Base-by-base conservation (phyloP, 805 yeast genomes). In the Kodamaea hsintzibuensis region DNA sequence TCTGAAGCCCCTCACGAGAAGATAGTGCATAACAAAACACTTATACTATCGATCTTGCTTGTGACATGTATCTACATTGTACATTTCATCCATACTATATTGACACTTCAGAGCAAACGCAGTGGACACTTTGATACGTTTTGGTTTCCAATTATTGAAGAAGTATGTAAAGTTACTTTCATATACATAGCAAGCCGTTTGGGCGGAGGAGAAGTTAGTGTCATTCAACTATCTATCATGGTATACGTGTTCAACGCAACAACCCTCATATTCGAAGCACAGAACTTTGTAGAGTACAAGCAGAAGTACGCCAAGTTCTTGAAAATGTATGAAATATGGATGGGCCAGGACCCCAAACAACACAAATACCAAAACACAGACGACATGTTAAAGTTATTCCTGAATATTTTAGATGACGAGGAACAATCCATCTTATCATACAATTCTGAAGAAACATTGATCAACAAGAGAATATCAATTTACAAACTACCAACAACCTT, bases 401-500 rank as follows among this genome's bases (percentile, higher is more conserved):
- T 50, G 42, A 52, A 48, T 43, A 50, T 60, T 2, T 22, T 55
- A 3, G 46, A 50, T 14, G 56, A 49, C 1, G 47, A 50, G 2
- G 47, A 53, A 13, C 52, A 49, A 17, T 63, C 64, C 8, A 40
- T 61, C 17, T 49, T 47, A 14, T 57, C 64, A 14, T 52, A 42
- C 19, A 54, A 55, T 33, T 61, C 67, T 1, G 62, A 56, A 10
- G 60, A 58, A 13, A 64, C 69, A 2, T 47, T 60, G 33, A 49
- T 49, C 47, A 44, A 45, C 25, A 49, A 53, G 42, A 48, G 38
- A 16, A 42, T 54, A 2, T 57, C 64, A 10, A 39, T 52, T 2
- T 42, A 42, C 14, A 53, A 56, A 12, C 47, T 61, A 8, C 66
- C 65, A 1, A 37, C 50, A 17, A 54, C 53, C 14, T 59, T 63